Evolutionary conservation across 345 rosid species (phyloP).

Genomic region (Chamaenerion angustifolium): DNA sequence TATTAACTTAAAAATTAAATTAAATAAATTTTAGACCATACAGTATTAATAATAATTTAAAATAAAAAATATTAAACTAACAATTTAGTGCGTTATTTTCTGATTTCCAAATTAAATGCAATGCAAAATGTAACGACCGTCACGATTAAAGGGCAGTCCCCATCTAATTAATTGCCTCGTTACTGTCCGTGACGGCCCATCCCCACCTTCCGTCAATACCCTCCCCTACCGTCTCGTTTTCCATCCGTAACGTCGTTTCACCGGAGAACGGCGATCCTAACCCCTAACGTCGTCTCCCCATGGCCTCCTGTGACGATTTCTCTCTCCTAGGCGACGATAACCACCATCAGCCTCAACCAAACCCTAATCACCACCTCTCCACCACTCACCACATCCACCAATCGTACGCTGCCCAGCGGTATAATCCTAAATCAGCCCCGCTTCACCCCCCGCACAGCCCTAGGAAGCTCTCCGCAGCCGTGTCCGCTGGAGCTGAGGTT

Average conservation of each 20-base stretch:
- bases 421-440: slow-evolving; percentile 21
- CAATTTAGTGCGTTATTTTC: no score
- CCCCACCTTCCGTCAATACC: slow-evolving; percentile 33
- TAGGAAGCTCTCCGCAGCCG: slow-evolving; percentile 9
- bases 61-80: no score
- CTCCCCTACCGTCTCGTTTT: slow-evolving; percentile 14
- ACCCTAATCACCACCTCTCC: slow-evolving; percentile 17
- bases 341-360: slow-evolving; percentile 23
- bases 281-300: slow-evolving; percentile 44
- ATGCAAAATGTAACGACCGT: no score
- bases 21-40: no score
- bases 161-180: not conserved
- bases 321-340: slow-evolving; percentile 54
- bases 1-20: no score
- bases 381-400: slow-evolving; percentile 17
- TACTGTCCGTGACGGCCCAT: slow-evolving; percentile 37
- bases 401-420: slow-evolving; percentile 32
- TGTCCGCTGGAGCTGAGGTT: slow-evolving; percentile 16
- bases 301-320: slow-evolving; percentile 80
- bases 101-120: no score
- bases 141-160: no score
- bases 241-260: slow-evolving; percentile 46
- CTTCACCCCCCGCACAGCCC: slow-evolving; percentile 26
- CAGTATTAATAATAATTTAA: no score
- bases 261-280: slow-evolving; percentile 20